A percentile compares a stretch with the other conserved stretches of the same genome.
phyloP scores from a whole-genome alignment of 73 alveolate species.

The Stentor coeruleus region DNA sequence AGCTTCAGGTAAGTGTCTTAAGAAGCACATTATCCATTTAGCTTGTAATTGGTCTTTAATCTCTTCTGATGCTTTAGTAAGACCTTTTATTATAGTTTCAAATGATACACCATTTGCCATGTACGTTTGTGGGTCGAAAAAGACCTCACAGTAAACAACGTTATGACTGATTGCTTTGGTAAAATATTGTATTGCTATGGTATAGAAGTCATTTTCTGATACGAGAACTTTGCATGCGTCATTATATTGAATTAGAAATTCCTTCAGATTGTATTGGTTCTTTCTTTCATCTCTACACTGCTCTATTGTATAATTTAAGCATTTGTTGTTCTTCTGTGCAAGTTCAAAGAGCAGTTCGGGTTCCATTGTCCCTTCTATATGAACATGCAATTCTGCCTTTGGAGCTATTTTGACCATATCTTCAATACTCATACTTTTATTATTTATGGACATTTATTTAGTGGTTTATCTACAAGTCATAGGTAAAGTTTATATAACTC shows the following conservation, averaged over 20 bases:
- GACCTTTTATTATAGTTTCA: conserved; percentile 15
- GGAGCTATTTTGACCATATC: background rate
- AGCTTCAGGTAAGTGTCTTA: background rate
- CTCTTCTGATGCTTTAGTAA: background rate
- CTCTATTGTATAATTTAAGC: background rate
- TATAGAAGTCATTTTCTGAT: conserved; percentile 23
- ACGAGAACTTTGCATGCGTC: conserved; percentile 18
- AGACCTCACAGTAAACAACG: conserved; percentile 25
- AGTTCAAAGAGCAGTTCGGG: background rate
- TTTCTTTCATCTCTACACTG: background rate
- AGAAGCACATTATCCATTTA: conserved; percentile 3
- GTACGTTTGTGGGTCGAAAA: conserved; percentile 30
- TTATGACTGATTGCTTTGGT: background rate
- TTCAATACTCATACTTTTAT: too few relatives aligned
- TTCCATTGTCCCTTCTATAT: conserved; percentile 25
- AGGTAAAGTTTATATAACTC: too few relatives aligned
- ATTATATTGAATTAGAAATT: conserved; percentile 6
- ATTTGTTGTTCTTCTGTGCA: background rate
- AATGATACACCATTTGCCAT: background rate
- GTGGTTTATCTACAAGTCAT: too few relatives aligned
- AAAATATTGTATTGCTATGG: background rate
- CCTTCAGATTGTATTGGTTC: background rate
- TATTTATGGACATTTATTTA: too few relatives aligned
- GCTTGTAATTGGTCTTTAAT: background rate
- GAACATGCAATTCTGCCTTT: conserved; percentile 30